phyloP scores from a whole-genome alignment of 2,329 filamentous ascomycete species.

The Arthroderma uncinatum region DNA sequence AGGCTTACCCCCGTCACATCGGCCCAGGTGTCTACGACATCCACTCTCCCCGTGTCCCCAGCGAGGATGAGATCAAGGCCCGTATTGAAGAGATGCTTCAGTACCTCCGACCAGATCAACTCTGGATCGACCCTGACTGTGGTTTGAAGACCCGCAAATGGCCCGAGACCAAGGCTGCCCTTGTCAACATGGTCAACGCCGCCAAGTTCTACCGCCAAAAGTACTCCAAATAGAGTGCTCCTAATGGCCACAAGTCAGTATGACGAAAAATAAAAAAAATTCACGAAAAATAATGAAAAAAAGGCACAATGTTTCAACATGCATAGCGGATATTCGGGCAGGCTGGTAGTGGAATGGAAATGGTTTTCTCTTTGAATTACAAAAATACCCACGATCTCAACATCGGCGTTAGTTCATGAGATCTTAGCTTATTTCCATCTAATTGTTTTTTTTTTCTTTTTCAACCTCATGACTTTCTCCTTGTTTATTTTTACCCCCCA shows the following conservation, averaged over 20 bases:
- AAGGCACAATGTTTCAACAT: conserved; percentile 17
- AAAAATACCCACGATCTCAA: conserved; percentile 40
- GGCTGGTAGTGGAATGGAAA: conserved; percentile 15
- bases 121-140: conserved; percentile 99
- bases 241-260: conserved; percentile 3
- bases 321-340: conserved; percentile 11
- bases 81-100: conserved; percentile 96
- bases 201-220: conserved; percentile 94
- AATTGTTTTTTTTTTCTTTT: conserved; percentile 3
- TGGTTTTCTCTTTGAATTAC: conserved; percentile 15
- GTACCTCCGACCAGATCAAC: conserved; percentile 94
- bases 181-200: conserved; percentile 94
- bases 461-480: not conserved
- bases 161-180: conserved; percentile 94
- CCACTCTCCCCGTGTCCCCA: conserved; percentile 95
- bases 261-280: not conserved
- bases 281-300: conserved; percentile 6
- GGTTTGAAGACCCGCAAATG: conserved; percentile 98
- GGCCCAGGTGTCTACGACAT: conserved; percentile 99
- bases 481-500: not conserved
- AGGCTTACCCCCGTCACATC: conserved; percentile 95
- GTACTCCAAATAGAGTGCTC: conserved; percentile 50
- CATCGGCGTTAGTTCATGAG: conserved; percentile 34
- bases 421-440: conserved; percentile 15
- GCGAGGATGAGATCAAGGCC: conserved; percentile 96